Evolutionary conservation across 495 filamentous ascomycete species (phyloP).

Genomic region (Neurospora pannonica): DNA sequence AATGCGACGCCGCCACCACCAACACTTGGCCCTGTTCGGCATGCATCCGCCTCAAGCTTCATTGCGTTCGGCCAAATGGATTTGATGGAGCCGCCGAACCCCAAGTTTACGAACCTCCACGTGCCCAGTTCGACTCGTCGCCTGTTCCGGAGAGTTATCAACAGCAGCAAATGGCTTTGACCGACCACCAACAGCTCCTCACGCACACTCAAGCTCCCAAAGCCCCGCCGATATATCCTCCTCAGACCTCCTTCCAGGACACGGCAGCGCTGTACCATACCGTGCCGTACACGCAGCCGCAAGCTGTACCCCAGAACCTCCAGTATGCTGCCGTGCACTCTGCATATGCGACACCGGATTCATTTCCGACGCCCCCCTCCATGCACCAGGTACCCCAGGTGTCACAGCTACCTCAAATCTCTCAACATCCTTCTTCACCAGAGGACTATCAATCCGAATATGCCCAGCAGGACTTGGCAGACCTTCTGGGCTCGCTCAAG

Average conservation of each 20-base stretch:
- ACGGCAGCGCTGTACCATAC: slow-evolving; percentile 34
- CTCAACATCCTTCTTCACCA: slow-evolving; percentile 34
- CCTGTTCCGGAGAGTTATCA: slow-evolving; percentile 47
- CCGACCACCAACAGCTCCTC: slow-evolving; percentile 30
- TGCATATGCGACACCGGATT: slow-evolving; percentile 29
- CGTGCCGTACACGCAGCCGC: slow-evolving; percentile 35
- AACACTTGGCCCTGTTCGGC: slow-evolving; percentile 98
- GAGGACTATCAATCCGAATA: slow-evolving; percentile 56
- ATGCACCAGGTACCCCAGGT: slow-evolving; percentile 20
- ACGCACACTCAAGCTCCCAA: slow-evolving; percentile 27
- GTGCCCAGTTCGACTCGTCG: slow-evolving; percentile 31
- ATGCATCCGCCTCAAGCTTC: slow-evolving; percentile 83
- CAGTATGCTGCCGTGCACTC: slow-evolving; percentile 41
- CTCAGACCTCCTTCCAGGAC: slow-evolving; percentile 30
- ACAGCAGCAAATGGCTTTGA: slow-evolving; percentile 35
- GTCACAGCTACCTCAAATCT: not conserved
- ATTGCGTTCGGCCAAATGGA: slow-evolving; percentile 85
- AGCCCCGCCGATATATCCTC: slow-evolving; percentile 26
- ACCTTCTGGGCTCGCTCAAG: slow-evolving; percentile 73
- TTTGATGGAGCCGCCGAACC: slow-evolving; percentile 61
- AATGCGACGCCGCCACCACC: slow-evolving; percentile 95
- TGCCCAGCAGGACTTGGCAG: slow-evolving; percentile 61
- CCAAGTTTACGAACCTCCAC: slow-evolving; percentile 37
- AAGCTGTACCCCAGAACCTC: slow-evolving; percentile 33
- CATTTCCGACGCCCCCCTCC: slow-evolving; percentile 47